Base-by-base conservation (phyloP, 345 rosid genomes). In the Aquilaria malaccensis region DNA sequence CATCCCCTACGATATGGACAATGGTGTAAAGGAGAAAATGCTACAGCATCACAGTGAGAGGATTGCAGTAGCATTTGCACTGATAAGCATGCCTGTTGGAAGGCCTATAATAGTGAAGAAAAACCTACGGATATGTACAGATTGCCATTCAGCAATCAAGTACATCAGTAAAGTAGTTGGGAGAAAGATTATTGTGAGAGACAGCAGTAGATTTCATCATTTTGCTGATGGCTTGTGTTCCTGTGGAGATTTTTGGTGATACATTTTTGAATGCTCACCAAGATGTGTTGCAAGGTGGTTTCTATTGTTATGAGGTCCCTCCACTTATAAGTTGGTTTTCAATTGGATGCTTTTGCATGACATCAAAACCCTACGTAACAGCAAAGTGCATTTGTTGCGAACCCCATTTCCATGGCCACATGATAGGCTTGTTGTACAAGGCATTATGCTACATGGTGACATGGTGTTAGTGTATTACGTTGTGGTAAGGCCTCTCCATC, bases 181-280 rank as follows among this genome's bases (percentile, higher is more conserved):
- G 47, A 67, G 79, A 61, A 59, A 67, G 59, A 70, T 75, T 45
- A 71, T 75, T 49, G 62, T 71, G 15, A 67, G 75, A 57, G 79
- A 75, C 33, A 75, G 71, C 51, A 64, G 73, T 52, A 60, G 79
- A 33, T 75, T 75, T 52, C 79, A 75, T 59, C 75, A 75, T 67
- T 75, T 75, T 46, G 45, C 50, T 11, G 60, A 70, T 37, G 75
- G 75, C 33, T 67, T 68, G 41, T 75, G 79, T 75, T 71, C 75
- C 50, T 71, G 75, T 61, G 72, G 79, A 32, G 79, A 71, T 56
- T 75, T 70, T 58, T 75, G 79, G 75, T 75, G 57, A 71, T 41
- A 32, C 22, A 22, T 22, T 22, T 22, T 22, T 22, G 22, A 22
- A 22, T 48, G 13, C 13, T 48, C 10, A 13, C 54, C 54, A 50